A percentile compares a stretch with the other conserved stretches of the same genome.
phyloP scores from a whole-genome alignment of 1,284 basidiomycete genomes.

The Takashimella koratensis region DNA sequence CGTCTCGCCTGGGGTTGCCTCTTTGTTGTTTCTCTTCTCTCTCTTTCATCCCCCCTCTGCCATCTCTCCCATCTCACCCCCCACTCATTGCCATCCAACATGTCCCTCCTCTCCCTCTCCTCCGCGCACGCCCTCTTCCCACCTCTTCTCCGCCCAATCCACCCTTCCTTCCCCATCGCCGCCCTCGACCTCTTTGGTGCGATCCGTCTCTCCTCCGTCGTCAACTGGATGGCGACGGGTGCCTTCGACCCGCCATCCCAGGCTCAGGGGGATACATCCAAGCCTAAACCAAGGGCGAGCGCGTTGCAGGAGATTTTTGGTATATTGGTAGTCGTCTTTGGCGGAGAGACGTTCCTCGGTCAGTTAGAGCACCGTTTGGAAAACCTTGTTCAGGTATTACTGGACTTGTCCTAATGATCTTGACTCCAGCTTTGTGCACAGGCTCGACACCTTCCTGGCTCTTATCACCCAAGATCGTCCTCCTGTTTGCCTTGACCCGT shows the following conservation, averaged over 20 bases:
- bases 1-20: background rate
- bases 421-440: constrained; percentile 30
- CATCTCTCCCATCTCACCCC: background rate
- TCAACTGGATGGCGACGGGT: constrained; percentile 41
- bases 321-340: constrained; percentile 45
- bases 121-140: constrained; percentile 16
- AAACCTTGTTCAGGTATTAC: background rate
- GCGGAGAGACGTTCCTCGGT: constrained; percentile 48
- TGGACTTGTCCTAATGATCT: background rate
- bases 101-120: background rate
- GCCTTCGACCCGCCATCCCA: constrained; percentile 22
- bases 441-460: constrained; percentile 45
- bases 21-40: background rate
- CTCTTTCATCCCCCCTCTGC: background rate
- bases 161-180: constrained; percentile 37
- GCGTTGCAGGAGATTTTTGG: constrained; percentile 42
- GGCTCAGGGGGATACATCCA: constrained; percentile 1
- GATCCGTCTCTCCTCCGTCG: constrained; percentile 36
- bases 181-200: constrained; percentile 43
- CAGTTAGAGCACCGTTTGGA: constrained; percentile 8
- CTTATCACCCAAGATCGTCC: constrained; percentile 33
- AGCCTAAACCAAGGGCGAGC: constrained; percentile 19
- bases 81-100: background rate
- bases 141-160: constrained; percentile 27
- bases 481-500: constrained; percentile 37